Evolutionary conservation across 2,329 filamentous ascomycete species (phyloP), one percentile per base, ranked within the genome.

Genomic region (Parasarocladium wereldwijsianum): DNA sequence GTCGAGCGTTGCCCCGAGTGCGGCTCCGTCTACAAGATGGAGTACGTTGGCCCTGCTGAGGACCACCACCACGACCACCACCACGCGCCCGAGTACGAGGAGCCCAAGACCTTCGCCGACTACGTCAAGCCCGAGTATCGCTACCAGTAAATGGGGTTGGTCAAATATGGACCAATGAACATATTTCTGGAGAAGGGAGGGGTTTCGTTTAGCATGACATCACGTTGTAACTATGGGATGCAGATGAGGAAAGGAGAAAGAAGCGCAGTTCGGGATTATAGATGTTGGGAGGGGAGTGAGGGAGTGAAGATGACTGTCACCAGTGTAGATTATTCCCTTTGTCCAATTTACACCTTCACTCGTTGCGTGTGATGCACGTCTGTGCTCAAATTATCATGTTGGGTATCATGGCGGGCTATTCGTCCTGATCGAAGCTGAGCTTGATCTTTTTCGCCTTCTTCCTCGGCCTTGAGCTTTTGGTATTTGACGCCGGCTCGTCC

Each of bases 41-140:
- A 94, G 55, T 98, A 93, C 60, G 63, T 93, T 42, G 90, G 90
- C 38, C 76, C 85, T 30, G 56, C 76, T 52, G 80, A 90, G 42
- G 76, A 86, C 54, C 60, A 65, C 47, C 70, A 82, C 54, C 60
- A 47, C 40, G 43, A 45, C 40, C 47, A 60, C 54, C 53, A 66
- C 53, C 57, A 66, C 53, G 57, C 58, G 48, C 67, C 74, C 50
- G 72, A 71, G 51, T 66, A 73, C 54, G 72, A 77, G 58, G 84
- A 93, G 63, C 83, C 85, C 55, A 93, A 94, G 78, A 93, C 83
- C 46, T 87, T 96, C 55, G 84, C 84, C 59, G 82, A 98, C 68
- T 96, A 71, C 61, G 76, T 98, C 62, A 85, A 82, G 72, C 84
- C 86, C 37, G 76, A 94, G 55, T 98, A 96, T 71, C 75, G 76